Conservation (phyloP, 2,329 filamentous ascomycete species). For the Thielaviopsis ethacetica region DNA sequence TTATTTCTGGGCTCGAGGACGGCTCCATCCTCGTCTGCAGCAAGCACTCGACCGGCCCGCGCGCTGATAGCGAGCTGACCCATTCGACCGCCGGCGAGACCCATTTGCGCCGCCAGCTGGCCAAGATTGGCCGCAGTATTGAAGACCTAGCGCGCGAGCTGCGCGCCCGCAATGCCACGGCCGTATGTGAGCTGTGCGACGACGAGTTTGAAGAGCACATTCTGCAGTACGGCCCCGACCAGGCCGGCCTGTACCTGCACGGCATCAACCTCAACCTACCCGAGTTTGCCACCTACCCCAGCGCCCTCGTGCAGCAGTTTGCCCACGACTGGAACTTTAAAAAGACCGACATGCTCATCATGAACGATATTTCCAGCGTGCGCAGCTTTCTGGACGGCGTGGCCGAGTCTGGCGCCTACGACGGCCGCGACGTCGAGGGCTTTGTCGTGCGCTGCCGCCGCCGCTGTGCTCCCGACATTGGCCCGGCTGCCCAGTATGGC, state of each 20-base stretch:
- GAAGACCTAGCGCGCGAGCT: slow-evolving; percentile 63
- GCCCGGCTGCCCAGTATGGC: slow-evolving; percentile 32
- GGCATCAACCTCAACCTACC: slow-evolving; percentile 94
- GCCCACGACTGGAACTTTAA: slow-evolving; percentile 88
- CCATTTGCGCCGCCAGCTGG: slow-evolving; percentile 68
- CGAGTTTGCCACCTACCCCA: slow-evolving; percentile 74
- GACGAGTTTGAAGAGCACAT: slow-evolving; percentile 96
- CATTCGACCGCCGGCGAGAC: slow-evolving; percentile 72
- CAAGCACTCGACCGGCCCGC: slow-evolving; percentile 84
- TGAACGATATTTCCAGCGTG: slow-evolving; percentile 58
- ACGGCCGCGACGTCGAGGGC: slow-evolving; percentile 85
- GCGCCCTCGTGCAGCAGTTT: slow-evolving; percentile 70
- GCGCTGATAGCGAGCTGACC: slow-evolving; percentile 54
- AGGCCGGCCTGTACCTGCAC: slow-evolving; percentile 84
- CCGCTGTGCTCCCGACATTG: slow-evolving; percentile 42
- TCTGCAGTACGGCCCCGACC: slow-evolving; percentile 66
- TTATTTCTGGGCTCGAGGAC: slow-evolving; percentile 81
- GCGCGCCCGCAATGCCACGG: slow-evolving; percentile 70
- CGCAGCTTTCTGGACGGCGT: slow-evolving; percentile 68
- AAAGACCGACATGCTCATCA: slow-evolving; percentile 65
- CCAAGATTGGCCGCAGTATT: slow-evolving; percentile 59
- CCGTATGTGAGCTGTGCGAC: slow-evolving; percentile 90
- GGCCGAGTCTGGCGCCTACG: slow-evolving; percentile 77
- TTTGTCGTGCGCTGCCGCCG: slow-evolving; percentile 87
- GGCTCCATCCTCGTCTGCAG: slow-evolving; percentile 89